phyloP scores from a whole-genome alignment of 345 rosid genomes.

The Gynandropsis gynandra region DNA sequence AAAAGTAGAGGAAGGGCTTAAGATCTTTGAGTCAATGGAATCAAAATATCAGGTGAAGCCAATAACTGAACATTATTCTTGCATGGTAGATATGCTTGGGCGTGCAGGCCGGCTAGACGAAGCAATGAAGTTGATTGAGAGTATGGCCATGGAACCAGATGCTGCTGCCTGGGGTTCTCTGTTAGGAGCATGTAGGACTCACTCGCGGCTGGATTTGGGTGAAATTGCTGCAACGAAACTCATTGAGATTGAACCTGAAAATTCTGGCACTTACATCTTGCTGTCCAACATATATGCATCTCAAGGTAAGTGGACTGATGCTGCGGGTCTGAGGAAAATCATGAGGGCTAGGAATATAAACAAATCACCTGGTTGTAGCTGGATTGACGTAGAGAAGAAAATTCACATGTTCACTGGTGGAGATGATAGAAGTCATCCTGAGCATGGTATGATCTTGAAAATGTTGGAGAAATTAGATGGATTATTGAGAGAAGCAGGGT shows the following conservation, averaged over 20 bases:
- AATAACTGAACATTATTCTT: conserved; percentile 60
- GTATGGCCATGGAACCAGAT: conserved; percentile 66
- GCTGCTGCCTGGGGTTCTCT: conserved; percentile 77
- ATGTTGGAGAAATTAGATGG: conserved; percentile 46
- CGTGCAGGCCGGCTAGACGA: conserved; percentile 58
- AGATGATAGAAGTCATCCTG: conserved; percentile 42
- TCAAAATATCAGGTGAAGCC: conserved; percentile 41
- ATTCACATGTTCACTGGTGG: conserved; percentile 61
- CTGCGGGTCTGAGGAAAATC: conserved; percentile 37
- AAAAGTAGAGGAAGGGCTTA: conserved; percentile 52
- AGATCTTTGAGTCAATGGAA: conserved; percentile 62
- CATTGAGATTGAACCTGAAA: conserved; percentile 44
- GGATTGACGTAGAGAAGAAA: conserved; percentile 54
- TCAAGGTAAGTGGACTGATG: conserved; percentile 58
- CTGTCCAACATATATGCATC: conserved; percentile 67
- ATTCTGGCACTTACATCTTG: conserved; percentile 56
- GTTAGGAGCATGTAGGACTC: conserved; percentile 70
- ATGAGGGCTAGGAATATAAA: conserved; percentile 42
- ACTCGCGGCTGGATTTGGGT: conserved; percentile 56
- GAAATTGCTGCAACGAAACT: conserved; percentile 64
- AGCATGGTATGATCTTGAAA: conserved; percentile 35
- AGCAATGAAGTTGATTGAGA: conserved; percentile 55
- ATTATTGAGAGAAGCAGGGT: conserved; percentile 53
- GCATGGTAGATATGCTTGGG: conserved; percentile 82
- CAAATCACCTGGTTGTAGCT: conserved; percentile 70